Base-by-base conservation (phyloP, 352 stramenopile species). In the Pythium volutum region DNA sequence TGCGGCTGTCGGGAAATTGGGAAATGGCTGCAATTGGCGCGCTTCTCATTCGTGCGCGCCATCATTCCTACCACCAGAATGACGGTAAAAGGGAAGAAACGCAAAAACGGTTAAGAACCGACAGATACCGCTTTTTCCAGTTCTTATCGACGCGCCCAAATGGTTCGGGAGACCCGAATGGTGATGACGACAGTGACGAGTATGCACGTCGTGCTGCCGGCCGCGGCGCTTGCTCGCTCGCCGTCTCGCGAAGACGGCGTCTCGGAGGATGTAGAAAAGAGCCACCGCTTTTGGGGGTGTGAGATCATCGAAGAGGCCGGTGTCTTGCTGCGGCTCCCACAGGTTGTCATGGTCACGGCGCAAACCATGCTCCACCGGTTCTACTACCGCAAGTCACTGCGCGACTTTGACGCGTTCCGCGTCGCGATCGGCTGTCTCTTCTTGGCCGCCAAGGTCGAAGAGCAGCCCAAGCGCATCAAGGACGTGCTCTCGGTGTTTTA, bases 341-440 rank as follows among this genome's bases (percentile, higher is more conserved):
- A 97, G 54, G 88, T 97, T 20, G 89, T 96, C 23, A 90, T 92
- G 81, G 89, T 77, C 57, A 98, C 91, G 3, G 91, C 81, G 25
- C 90, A 98, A 65, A 97, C 83, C 25, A 76, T 97, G 48, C 72
- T 97, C 11, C 91, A 98, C 43, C 81, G 91, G 31, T 98, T 98
- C 70, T 97, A 86, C 64, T 94, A 88, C 62, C 81, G 86, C 57
- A 82, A 91, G 73, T 95, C 84, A 26, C 64, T 96, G 36, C 69
- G 67, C 20, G 73, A 92, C 11, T 97, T 97, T 55, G 91, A 98
- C 65, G 88, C 86, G 18, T 96, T 97, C 60, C 90, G 84, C 38
- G 86, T 87, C 20, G 88, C 90, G 18, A 84, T 97, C 36, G 88
- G 79, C 29, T 96, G 87, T 51, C 69, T 97, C 1, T 95, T 98